A percentile compares a stretch with the other conserved stretches of the same genome.
These are phyloP conservation scores for Grigorovia jiainica DNA, from an alignment of 805 yeast species.

Conservation along the genomic window DNA sequence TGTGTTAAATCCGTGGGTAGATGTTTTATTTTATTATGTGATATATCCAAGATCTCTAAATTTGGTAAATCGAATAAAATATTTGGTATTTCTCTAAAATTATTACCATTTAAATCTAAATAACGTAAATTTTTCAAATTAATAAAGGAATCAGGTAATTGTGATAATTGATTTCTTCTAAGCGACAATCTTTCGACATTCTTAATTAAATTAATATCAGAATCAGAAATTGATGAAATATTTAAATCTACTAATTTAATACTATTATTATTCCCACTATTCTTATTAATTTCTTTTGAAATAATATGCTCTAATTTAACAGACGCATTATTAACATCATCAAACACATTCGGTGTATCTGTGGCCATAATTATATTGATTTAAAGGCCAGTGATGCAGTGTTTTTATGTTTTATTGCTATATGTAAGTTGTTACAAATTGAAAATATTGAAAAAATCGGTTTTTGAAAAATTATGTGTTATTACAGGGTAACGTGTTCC, in stretches of 20 bases:
- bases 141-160: constrained; percentile 40
- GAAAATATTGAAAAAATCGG: no score
- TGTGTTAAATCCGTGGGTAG: constrained; percentile 38
- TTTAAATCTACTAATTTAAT: constrained; percentile 34
- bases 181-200: constrained; percentile 43
- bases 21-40: constrained; percentile 41
- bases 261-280: constrained; percentile 9
- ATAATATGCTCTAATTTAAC: constrained; percentile 23
- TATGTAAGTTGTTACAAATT: no score
- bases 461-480: no score
- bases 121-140: constrained; percentile 41
- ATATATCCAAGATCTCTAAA: constrained; percentile 58
- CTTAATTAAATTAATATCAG: constrained; percentile 30
- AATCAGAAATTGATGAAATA: constrained; percentile 31
- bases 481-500: no score
- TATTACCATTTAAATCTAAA: constrained; percentile 58
- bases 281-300: constrained; percentile 43
- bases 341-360: neutral
- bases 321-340: neutral
- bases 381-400: neutral
- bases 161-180: constrained; percentile 39
- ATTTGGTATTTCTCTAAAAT: constrained; percentile 44
- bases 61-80: constrained; percentile 30
- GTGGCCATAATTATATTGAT: neutral
- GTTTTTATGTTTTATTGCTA: no score